Evolutionary conservation across 1,139 yeast species (phyloP), one percentile per base, ranked within the genome.

Genomic region (Geotrichum histeridarum): DNA sequence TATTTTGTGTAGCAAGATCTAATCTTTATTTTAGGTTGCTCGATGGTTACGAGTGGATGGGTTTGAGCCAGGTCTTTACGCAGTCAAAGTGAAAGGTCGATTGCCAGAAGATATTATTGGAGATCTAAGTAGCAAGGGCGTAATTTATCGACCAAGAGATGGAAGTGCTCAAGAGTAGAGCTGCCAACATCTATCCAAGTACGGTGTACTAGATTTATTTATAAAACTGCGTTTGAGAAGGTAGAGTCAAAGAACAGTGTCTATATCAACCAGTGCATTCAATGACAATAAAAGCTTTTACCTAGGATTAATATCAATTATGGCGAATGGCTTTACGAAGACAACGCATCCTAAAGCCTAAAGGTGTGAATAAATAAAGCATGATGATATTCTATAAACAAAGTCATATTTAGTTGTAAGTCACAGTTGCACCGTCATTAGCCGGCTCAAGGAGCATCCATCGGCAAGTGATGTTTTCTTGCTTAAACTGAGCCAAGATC

Each of bases 1-100:
- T 27, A 22, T 30, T 7, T 44, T 15, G 17, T 18, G 14, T 33
- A 12, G 37, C 14, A 33, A 33, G 7, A 6, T 12, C 15, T 37
- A 37, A 12, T 37, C 14, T 5, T 18, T 41, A 7, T n/a, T 30
- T 2, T 27, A 61, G 65, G 66, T 90, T 35, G 97, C 97, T 22
- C 81, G 89, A 66, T 93, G 99, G 99, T 76, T 93, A 57, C 82
- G 97, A 71, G 86, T 93, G 31, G 96, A 89, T 64, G 85, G 89
- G 31, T 90, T 90, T 67, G 85, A 83, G 33, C 86, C 95, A 1
- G 99, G 99, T 0, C 70, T 93, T 63, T 88, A 93, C 66, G 99
- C 99, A 1, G 95, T 91, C 47, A 88, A 93, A 66, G 93, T 93
- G 7, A 86, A 84, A 63, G 99, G 99, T 37, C 83, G 87, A 64